Base-by-base conservation (phyloP, 2,329 filamentous ascomycete genomes). In the Curvularia spicifera region DNA sequence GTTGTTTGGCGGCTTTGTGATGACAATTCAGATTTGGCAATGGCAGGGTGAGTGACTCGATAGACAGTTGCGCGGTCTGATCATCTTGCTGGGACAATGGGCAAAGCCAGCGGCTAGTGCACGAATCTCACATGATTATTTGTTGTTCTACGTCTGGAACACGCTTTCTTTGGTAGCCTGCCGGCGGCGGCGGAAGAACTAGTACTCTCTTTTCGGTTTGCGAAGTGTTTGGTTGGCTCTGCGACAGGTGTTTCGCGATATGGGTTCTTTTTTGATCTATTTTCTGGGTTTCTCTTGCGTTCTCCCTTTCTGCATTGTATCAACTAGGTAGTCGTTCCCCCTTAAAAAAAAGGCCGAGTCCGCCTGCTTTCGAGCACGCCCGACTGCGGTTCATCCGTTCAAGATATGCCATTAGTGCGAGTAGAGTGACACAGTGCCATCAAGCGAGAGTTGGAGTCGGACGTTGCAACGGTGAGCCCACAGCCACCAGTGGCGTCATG, bases 101-200 rank as follows among this genome's bases (percentile, higher is more conserved):
- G 57, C 65, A 57, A 63, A 63, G 56, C 58, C 60, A 46, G 60
- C 62, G 64, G 64, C 65, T 64, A 70, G 68, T 69, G 66, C 66
- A 71, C 64, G 65, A 71, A 71, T 72, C 66, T 68, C 66, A 65
- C 65, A 67, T 40, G 61, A 69, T 70, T 71, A 66, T 71, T 60
- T 72, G 70, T 72, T 71, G 70, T 70, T 68, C 61, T 63, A 61
- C 63, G 59, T 61, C 54, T 62, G 65, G 65, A 60, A 63, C 61
- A 56, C 62, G 64, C 55, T 59, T 67, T 62, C 59, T 40, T 43
- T 52, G 40, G 50, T 46, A 59, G 47, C 40, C 49, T 43, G 26
- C 26, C 5, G 52, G 49, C 48, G 52, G 49, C 48, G 51, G 62
- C 45, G 51, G 46, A 61, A 45, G 53, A 53, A 58, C 63, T 31